phyloP scores from a whole-genome alignment of 164 flowering plant genomes.

The Malania oleifera region DNA sequence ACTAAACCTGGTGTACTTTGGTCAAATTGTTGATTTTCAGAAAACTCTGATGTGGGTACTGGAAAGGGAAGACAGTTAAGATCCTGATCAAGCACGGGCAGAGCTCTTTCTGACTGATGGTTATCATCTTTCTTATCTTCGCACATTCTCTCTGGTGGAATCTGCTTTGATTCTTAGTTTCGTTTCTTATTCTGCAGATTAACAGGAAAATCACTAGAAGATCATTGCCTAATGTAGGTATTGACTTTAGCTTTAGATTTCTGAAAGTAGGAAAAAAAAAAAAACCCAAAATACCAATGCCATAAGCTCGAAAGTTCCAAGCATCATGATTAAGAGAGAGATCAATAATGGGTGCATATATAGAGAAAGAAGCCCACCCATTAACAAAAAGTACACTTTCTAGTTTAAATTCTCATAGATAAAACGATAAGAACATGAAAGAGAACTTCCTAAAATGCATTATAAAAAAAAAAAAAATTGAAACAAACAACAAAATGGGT shows the following conservation, averaged over 20 bases:
- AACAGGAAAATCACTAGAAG: constrained; percentile 21
- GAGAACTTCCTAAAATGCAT: too few species aligned
- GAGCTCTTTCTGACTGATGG: constrained; percentile 11
- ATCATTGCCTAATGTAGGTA: constrained; percentile 28
- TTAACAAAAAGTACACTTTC: too few species aligned
- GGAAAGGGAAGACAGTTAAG: constrained; percentile 37
- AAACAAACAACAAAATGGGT: too few species aligned
- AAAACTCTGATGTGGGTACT: constrained; percentile 11
- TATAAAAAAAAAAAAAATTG: too few species aligned
- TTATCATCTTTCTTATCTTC: constrained; percentile 7
- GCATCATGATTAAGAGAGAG: too few species aligned
- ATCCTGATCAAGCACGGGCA: constrained; percentile 34
- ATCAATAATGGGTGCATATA: too few species aligned
- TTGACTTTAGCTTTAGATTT: constrained; percentile 24
- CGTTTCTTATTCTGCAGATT: constrained; percentile 17
- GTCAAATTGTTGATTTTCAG: constrained; percentile 17
- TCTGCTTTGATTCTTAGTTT: constrained; percentile 8
- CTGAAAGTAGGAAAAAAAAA: constrained; percentile 8
- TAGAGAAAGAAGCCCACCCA: too few species aligned
- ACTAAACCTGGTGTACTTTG: constrained; percentile 30
- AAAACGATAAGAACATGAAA: too few species aligned
- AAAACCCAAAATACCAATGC: too few species aligned
- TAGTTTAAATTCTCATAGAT: too few species aligned
- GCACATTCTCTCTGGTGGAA: constrained; percentile 5
- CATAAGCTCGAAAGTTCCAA: too few species aligned